Evolutionary conservation across 345 rosid genomes (phyloP), one percentile per base, ranked within the genome.

Genomic region (Microthlaspi erraticum): DNA sequence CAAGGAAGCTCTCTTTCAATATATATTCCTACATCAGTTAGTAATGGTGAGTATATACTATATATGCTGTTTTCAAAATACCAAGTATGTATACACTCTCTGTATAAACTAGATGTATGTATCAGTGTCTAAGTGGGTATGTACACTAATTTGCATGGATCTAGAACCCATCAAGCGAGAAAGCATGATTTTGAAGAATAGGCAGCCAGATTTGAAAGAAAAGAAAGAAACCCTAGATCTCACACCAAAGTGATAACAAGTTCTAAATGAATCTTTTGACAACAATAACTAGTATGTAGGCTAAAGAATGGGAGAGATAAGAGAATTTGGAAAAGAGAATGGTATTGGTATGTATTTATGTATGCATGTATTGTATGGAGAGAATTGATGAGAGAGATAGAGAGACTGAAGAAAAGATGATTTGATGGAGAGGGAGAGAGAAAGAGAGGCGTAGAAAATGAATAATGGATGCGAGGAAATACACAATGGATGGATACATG

Each of bases 1-100:
- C 85, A 87, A 86, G 96, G 82, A 88, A 93, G 97, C 98, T 88
- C 98, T 69, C 64, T 18, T 2, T 31, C 29, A 0, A 13, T 14
- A 29, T 56, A 48, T 69, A 55, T 57, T 8, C 65, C 45, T 48
- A 55, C 14, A 62, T 44, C 46, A 50, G 29, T 10, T 9, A 13
- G 42, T 33, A 49, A 16, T 7, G 29, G 58, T 13, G 12, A 46
- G 6, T 31, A n/a, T 0, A 18, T 7, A 13, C 16, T 31, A n/a
- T 0, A 18, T 7, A 13, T 23, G 37, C 0, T 38, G 18, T 10
- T 26, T 26, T 26, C 3, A 2, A 23, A 26, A 26, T 26, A 26
- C 29, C 4, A 5, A 26, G 29, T 26, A 23, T 23, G 26, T 23
- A 26, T 26, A 26, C 29, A 26, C 29, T 38, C 2, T 34, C 5